Evolutionary conservation across 257 asterid genomes (phyloP).

Genomic region (Petunia axillaris): DNA sequence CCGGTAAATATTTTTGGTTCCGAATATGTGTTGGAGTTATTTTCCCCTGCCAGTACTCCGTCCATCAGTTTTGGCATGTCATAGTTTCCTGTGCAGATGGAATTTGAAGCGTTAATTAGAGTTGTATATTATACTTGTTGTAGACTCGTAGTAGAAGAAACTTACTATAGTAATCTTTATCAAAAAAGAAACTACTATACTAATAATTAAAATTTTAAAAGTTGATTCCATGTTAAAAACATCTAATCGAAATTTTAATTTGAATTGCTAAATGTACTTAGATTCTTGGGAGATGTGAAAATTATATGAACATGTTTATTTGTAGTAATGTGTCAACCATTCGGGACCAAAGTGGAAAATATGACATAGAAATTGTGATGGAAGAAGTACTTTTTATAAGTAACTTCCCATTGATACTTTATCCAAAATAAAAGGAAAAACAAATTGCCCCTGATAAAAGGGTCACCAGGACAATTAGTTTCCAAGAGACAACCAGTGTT

Average conservation of each 20-base stretch:
- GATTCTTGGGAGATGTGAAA: neutral
- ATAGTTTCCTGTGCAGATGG: neutral
- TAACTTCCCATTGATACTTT: neutral
- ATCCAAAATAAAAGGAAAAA: too few relatives aligned
- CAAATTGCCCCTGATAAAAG: neutral
- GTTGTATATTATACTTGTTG: neutral
- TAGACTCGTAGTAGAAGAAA: too few relatives aligned
- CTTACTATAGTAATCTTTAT: too few relatives aligned
- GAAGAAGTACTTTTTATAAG: neutral
- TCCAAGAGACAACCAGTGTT: constrained; percentile 6
- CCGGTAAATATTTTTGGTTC: constrained; percentile 56
- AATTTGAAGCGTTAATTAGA: neutral
- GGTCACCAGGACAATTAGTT: neutral
- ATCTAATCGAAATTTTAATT: neutral
- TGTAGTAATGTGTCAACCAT: neutral
- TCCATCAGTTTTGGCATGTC: constrained; percentile 1
- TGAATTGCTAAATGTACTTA: neutral
- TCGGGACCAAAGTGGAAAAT: neutral
- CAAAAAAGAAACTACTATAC: neutral
- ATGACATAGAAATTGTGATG: neutral
- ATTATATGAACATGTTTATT: neutral
- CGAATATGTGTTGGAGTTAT: constrained; percentile 18
- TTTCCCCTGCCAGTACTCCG: constrained; percentile 10
- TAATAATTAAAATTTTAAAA: neutral
- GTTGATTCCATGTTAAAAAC: neutral